Base-by-base conservation (phyloP, 768 basidiomycete genomes). In the Leccinum obscurum region DNA sequence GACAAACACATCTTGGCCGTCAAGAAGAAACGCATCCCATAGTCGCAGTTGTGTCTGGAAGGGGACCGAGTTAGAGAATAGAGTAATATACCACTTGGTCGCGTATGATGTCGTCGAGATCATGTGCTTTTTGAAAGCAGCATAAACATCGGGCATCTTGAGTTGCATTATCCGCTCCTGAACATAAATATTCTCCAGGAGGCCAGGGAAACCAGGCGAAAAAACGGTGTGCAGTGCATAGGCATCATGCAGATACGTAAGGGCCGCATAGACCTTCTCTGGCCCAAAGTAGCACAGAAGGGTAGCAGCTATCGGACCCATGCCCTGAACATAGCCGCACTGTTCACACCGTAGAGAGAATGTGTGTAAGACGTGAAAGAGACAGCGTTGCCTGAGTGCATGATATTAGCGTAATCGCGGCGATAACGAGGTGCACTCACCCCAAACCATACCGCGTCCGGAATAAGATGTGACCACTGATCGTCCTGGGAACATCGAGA, bases 1-100 rank as follows among this genome's bases (percentile, higher is more conserved):
- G 52, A 98, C 80, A 64, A 97, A 92, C 1, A 95, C 76, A 68
- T 99, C 96, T 65, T 86, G 82, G 10, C 97, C 97, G 62, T 98
- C 96, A 22, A 95, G 75, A 51, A 97, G 78, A 69, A 97, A 92
- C 11, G 85, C 93, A 71, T 99, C 97, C 96, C 96, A 99, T 32
- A 99, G 71, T 62, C 97, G 83, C 28, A 98, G 77, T 77, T 98
- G 95, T 52, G 90, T 93, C 74, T 95, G 92, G 73, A 96, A 98
- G 24, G 96, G 94, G 48, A 99, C 89, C 0, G 92, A 92, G 70
- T 96, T 97, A 54, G 95, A 87, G 69, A 98, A 99, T 14, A 98
- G 79, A 3, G 97, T 98, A 74, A 99, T 98, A 72, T 98, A 99
- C 97, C 97, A 98, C 75, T 98, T 98, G 2, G 96, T 98, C 28